Evolutionary conservation across 1,139 yeast species (phyloP).

Genomic region (Yamadazyma friedrichii): DNA sequence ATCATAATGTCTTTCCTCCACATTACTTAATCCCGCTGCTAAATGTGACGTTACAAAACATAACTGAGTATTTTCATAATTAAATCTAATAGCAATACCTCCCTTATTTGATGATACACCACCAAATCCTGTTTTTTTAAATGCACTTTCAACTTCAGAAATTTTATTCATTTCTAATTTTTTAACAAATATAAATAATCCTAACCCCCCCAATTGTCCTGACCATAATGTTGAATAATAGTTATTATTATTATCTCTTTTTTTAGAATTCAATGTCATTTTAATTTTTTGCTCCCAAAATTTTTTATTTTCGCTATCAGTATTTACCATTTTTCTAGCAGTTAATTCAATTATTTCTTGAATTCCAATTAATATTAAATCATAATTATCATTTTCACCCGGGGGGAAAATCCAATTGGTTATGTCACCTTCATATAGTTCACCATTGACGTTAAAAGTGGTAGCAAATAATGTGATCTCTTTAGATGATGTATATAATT

Average conservation of each 20-base stretch:
- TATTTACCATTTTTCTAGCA: slow-evolving; percentile 84
- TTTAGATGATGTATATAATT: slow-evolving; percentile 50
- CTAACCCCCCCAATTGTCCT: slow-evolving; percentile 93
- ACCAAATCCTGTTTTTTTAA: slow-evolving; percentile 91
- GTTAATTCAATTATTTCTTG: slow-evolving; percentile 92
- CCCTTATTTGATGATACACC: slow-evolving; percentile 97
- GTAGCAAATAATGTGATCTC: slow-evolving; percentile 59
- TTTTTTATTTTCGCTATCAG: slow-evolving; percentile 67
- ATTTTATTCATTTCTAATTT: slow-evolving; percentile 48
- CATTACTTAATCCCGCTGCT: slow-evolving; percentile 84
- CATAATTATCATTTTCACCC: slow-evolving; percentile 34
- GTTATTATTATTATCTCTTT: slow-evolving; percentile 30
- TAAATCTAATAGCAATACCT: slow-evolving; percentile 81
- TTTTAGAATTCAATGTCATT: slow-evolving; percentile 51
- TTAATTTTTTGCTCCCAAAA: slow-evolving; percentile 80
- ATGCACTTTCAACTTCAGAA: slow-evolving; percentile 69
- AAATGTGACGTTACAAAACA: slow-evolving; percentile 84
- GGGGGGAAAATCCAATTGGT: slow-evolving; percentile 58
- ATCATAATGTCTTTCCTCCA: slow-evolving; percentile 83
- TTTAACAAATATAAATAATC: slow-evolving; percentile 68
- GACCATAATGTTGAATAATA: slow-evolving; percentile 73
- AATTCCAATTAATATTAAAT: slow-evolving; percentile 77
- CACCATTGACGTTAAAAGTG: slow-evolving; percentile 72
- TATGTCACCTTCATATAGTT: slow-evolving; percentile 51
- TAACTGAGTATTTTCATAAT: slow-evolving; percentile 68